Evolutionary conservation across 108 stramenopile species (phyloP), one percentile per base, ranked within the genome.

Genomic region (Skeletonema menzelii): DNA sequence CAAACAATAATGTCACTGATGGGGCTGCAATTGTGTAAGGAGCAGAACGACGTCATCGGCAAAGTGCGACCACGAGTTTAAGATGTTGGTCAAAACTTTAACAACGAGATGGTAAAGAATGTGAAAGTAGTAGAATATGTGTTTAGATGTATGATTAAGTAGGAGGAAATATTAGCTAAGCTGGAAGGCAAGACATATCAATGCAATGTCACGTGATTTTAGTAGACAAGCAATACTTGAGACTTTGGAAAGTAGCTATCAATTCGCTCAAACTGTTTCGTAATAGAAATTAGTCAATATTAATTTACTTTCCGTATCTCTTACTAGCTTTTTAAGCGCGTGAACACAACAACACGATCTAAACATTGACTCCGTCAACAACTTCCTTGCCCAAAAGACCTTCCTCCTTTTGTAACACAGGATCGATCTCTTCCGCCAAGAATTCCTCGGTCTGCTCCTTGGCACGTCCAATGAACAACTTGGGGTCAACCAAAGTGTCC

Each of bases 371-470:
- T 11, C 84, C 89, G 75, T 97, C 98, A 8, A 92, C 85, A 73
- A 84, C 86, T 69, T 86, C 85, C 57, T 89, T 83, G 10, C 78
- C 72, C 55, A 99, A 72, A 56, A 95, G 57, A 49, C 72, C 86
- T 65, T 84, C 84, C 73, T 97, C 84, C 56, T 79, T 82, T 60
- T 88, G 86, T 60, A 99, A 79, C 30, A 99, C 82, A 24, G 97
- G 98, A 56, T 87, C 71, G 13, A 99, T 79, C 57, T 91, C 95
- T 46, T 97, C 97, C 13, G 55, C 77, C 53, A 99, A 65, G 70
- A 99, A 99, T 58, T 99, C 98, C 58, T 91, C 90, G 7, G 96
- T 96, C 82, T 99, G 99, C 72, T 99, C 93, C 19, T 94, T 89
- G 8, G 94, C 91, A 55, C 99, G 84, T 17, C 99, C 99, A 53